Base-by-base conservation (phyloP, 306 rosid species). In the Citrullus amarus region DNA sequence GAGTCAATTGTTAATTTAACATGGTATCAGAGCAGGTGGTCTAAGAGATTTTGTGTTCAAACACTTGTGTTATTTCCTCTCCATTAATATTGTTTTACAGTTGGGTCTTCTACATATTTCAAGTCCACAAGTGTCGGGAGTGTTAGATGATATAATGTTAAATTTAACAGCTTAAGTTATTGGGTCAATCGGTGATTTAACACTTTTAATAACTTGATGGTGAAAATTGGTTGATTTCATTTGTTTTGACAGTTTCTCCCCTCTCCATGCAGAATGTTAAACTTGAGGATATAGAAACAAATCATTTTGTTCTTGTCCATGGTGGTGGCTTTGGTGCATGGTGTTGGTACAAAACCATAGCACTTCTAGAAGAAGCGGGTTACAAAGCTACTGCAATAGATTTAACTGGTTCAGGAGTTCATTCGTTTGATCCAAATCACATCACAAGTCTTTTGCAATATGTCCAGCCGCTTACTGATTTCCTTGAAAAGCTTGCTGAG, bases 301-400 rank as follows among this genome's bases (percentile, higher is more conserved):
- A 81, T 77, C 90, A 82, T 87, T 90, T 92, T 88, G 96, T 95
- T 80, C 99, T 95, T 79, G 92, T 95, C 60, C 99, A 95, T 74
- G 99, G 99, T 77, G 99, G 99, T 56, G 99, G 99, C 38, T 95
- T 95, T 53, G 99, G 99, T 80, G 99, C 99, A 17, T 95, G 99
- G 99, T 95, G 99, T 86, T 95, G 99, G 99, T 95, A 95, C 85
- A 95, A 95, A 88, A 91, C 99, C 60, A 95, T 95, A 75, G 97
- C 99, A 44, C 97, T 92, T 80, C 84, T 95, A 39, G 99, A 92
- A 87, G 98, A 95, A 81, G 88, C 83, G 48, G 97, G 99, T 82
- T 95, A 84, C 79, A 90, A 86, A 82, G 99, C 90, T 14, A 70
- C 92, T 79, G 99, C 98, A 60, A 81, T 95, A 80, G 98, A 95